Evolutionary conservation across 1,284 basidiomycete genomes (phyloP).

Genomic region (Ceratobasidium sp.): DNA sequence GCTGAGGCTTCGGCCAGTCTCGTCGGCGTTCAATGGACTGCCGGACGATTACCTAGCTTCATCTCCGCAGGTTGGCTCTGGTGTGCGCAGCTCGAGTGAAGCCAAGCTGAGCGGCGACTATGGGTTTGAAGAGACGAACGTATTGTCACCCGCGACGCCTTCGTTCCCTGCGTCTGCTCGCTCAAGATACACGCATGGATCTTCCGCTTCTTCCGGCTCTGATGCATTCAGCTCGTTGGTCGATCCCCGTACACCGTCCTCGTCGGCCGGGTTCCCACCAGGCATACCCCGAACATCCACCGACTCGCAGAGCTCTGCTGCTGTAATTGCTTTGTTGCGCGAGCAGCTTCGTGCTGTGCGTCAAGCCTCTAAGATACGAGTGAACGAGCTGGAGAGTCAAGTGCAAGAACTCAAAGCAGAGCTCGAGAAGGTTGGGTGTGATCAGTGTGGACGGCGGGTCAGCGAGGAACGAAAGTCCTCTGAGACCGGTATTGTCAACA

Average conservation of each 20-base stretch:
- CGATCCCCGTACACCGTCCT: slow-evolving; percentile 38
- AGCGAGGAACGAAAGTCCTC: slow-evolving; percentile 3
- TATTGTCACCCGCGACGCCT: slow-evolving; percentile 29
- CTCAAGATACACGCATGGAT: slow-evolving; percentile 24
- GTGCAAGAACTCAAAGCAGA: slow-evolving; percentile 33
- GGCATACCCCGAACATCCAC: slow-evolving; percentile 32
- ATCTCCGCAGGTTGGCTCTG: slow-evolving; percentile 14
- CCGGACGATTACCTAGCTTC: slow-evolving; percentile 30
- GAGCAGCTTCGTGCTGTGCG: slow-evolving; percentile 26
- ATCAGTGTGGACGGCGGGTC: slow-evolving; percentile 30
- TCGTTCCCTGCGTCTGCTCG: slow-evolving; percentile 33
- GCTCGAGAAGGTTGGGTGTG: slow-evolving; percentile 22
- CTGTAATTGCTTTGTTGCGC: slow-evolving; percentile 29
- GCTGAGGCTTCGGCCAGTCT: slow-evolving; percentile 26
- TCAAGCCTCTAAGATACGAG: slow-evolving; percentile 21
- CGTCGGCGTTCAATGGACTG: slow-evolving; percentile 28
- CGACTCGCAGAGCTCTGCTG: slow-evolving; percentile 22
- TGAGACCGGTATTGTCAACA: slow-evolving; percentile 37
- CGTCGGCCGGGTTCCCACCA: slow-evolving; percentile 20
- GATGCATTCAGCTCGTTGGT: slow-evolving; percentile 39
- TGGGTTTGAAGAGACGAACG: slow-evolving; percentile 16
- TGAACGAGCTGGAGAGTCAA: slow-evolving; percentile 39
- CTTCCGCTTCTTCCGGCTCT: slow-evolving; percentile 32
- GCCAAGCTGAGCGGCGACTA: slow-evolving; percentile 5
- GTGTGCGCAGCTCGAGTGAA: slow-evolving; percentile 25